Evolutionary conservation across 768 basidiomycete genomes (phyloP), one percentile per base, ranked within the genome.

Genomic region (Tricholoma saponaceum): DNA sequence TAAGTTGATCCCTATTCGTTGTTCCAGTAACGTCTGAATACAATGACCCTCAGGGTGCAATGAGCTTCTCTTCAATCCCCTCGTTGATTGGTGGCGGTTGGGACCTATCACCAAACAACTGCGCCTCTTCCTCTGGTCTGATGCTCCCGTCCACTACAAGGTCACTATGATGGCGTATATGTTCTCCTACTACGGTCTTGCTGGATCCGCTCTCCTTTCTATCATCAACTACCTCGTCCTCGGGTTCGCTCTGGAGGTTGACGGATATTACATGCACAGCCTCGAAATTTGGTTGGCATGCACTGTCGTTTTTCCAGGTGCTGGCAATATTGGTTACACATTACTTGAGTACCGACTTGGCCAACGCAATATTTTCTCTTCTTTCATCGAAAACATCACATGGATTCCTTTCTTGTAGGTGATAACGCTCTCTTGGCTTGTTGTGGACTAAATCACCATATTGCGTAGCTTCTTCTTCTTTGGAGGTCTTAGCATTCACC

Each of bases 81-180:
- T 95, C 57, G 79, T 82, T 53, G 69, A 83, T 22, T 95, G 92
- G 92, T 87, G 84, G 81, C 76, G 75, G 53, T 71, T 81, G 59
- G 93, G 93, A 5, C 93, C 93, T 0, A 87, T 96, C 72, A 95
- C 83, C 52, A 86, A 87, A 66, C 89, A 92, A 67, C 79, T 92
- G 8, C 85, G 86, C 50, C 78, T 72, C 32, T 92, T 92, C 74
- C 63, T 90, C 33, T 92, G 90, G 90, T 88, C 86, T 0, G 68
- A 64, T 37, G 88, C 89, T 0, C 90, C 90, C 5, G 78, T 90
- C 0, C 90, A 92, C 66, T 92, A 92, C 79, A 92, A 92, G 74
- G 75, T 92, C 66, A 83, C 77, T 61, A 89, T 89, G 88, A 76
- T 86, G 78, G 79, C 86, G 1, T 89, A 86, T 74, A 81, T 83